A percentile compares a stretch with the other conserved stretches of the same genome.
Evolutionary conservation across 305 asterid species (phyloP).

Genomic region (Ajuga reptans): DNA sequence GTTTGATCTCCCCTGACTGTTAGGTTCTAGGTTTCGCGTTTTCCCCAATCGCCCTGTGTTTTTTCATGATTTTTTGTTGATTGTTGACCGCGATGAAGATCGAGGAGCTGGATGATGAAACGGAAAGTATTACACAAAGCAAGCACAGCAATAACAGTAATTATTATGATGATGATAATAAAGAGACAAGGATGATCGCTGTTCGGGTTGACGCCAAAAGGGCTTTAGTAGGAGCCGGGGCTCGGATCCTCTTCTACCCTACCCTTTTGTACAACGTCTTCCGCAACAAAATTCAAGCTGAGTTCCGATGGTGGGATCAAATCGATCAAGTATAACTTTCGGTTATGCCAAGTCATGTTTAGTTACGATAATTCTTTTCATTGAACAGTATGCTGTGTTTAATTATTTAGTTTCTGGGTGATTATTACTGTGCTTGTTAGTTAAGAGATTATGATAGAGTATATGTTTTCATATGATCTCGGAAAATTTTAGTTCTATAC

Average conservation of each 20-base stretch:
- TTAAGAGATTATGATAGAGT: not conserved
- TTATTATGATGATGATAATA: not conserved
- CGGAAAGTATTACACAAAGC: conserved; percentile 26
- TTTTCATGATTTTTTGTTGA: conserved; percentile 7
- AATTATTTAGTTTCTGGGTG: not conserved
- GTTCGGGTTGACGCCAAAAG: conserved; percentile 71
- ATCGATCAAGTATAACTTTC: conserved; percentile 57
- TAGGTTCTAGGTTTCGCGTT: conserved; percentile 1
- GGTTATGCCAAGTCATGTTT: too few species aligned
- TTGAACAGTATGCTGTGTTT: not conserved
- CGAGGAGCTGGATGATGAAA: conserved; percentile 55
- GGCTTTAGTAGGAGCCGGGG: conserved; percentile 88
- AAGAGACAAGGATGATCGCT: conserved; percentile 42
- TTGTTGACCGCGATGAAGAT: conserved; percentile 51
- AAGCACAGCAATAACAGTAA: not conserved
- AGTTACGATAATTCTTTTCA: not conserved
- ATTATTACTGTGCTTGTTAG: not conserved
- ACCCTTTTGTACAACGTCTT: conserved; percentile 82
- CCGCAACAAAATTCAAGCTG: conserved; percentile 71
- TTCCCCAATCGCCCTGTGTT: not conserved
- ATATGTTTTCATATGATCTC: not conserved
- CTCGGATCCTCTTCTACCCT: conserved; percentile 89
- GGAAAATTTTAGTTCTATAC: not conserved
- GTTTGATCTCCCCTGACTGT: not conserved
- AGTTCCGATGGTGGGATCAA: conserved; percentile 96